These are phyloP conservation scores for Pyracantha coccinea DNA, from an alignment of 331 rosid species.

Conservation along the genomic window DNA sequence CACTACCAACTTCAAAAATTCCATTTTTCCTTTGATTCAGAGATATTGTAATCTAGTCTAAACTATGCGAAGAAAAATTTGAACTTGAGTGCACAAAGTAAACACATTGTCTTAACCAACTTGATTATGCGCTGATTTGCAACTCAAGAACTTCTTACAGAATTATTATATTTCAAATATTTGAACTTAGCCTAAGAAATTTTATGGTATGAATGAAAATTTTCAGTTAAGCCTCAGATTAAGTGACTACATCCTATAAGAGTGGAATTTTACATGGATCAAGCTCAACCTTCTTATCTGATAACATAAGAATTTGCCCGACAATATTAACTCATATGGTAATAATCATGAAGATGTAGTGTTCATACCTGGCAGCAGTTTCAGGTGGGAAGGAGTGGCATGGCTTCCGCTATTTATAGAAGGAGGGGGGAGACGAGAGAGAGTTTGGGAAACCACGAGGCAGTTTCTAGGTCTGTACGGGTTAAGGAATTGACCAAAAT, in stretches of 20 bases:
- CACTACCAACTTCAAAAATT: not conserved
- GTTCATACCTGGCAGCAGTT: conserved; percentile 2
- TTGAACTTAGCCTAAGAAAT: not conserved
- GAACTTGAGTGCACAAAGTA: not conserved
- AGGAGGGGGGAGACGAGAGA: not conserved
- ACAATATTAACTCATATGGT: not conserved
- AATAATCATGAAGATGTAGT: not conserved
- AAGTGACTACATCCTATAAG: not conserved
- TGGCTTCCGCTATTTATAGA: not conserved
- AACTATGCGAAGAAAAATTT: fast-evolving
- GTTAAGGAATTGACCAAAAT: not conserved
- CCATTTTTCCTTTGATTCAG: fast-evolving
- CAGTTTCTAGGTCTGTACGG: conserved; percentile 3
- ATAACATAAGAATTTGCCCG: not conserved
- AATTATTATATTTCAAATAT: not conserved
- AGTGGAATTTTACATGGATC: not conserved
- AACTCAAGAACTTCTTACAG: not conserved
- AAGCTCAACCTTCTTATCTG: not conserved
- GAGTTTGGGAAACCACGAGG: conserved; percentile 9
- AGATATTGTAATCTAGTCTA: no score
- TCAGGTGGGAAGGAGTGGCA: not conserved
- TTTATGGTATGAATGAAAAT: no score
- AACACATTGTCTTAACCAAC: not conserved
- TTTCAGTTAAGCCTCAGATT: no score
- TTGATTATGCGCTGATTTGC: not conserved